A percentile compares a stretch with the other conserved stretches of the same genome.
Conservation (phyloP, 495 filamentous ascomycete species). For the Letharia columbiana region DNA sequence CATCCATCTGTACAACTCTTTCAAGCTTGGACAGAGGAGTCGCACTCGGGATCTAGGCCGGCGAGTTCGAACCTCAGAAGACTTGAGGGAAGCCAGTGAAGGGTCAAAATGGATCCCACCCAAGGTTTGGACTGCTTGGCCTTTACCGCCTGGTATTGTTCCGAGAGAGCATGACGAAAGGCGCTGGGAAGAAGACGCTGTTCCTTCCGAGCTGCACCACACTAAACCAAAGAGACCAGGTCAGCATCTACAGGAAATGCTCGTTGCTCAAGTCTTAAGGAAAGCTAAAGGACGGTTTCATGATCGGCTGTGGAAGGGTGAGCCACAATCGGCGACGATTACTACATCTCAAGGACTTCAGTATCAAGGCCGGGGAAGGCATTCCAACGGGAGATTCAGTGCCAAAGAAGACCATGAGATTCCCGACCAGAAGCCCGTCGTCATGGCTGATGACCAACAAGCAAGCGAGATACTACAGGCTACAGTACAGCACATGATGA, state of each 20-base stretch:
- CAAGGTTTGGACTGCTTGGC: conserved; percentile 71
- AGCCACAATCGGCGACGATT: not conserved
- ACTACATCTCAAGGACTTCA: not conserved
- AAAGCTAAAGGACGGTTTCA: conserved; percentile 56
- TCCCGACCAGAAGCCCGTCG: conserved; percentile 29
- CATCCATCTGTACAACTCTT: conserved; percentile 69
- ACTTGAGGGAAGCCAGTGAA: conserved; percentile 21
- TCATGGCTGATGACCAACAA: conserved; percentile 54
- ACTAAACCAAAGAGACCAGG: conserved; percentile 35
- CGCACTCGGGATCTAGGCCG: conserved; percentile 28
- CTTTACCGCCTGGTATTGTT: conserved; percentile 51
- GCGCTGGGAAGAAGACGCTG: conserved; percentile 5
- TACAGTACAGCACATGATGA: conserved; percentile 53
- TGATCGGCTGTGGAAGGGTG: conserved; percentile 31
- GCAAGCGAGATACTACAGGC: conserved; percentile 54
- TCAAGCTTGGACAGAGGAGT: conserved; percentile 41
- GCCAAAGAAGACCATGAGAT: conserved; percentile 17
- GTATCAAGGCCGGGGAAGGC: not conserved
- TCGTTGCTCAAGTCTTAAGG: conserved; percentile 53
- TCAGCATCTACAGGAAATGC: conserved; percentile 52
- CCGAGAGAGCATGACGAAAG: conserved; percentile 12
- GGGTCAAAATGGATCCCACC: conserved; percentile 36
- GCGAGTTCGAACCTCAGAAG: not conserved
- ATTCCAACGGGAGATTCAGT: not conserved
- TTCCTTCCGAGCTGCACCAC: not conserved